phyloP scores from a whole-genome alignment of 306 rosid species.

The Malus asiatica region DNA sequence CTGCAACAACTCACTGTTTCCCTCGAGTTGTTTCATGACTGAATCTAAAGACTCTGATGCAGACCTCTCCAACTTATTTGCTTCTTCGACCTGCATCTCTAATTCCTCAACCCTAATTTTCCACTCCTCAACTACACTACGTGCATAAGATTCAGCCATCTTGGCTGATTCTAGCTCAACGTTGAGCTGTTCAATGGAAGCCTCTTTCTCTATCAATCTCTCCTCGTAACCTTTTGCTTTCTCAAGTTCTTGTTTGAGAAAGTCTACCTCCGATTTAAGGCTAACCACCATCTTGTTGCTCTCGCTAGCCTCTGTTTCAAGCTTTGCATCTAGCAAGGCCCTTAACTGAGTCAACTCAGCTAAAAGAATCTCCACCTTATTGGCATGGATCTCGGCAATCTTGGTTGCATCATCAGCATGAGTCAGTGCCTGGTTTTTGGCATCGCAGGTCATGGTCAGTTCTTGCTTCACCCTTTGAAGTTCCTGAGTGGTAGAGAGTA shows the following conservation, averaged over 20 bases:
- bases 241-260: constrained; percentile 57
- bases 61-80: constrained; percentile 70
- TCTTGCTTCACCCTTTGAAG: constrained; percentile 82
- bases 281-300: constrained; percentile 37
- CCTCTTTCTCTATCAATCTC: constrained; percentile 55
- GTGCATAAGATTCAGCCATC: constrained; percentile 81
- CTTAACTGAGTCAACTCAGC: constrained; percentile 60
- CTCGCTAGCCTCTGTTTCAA: constrained; percentile 60
- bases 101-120: constrained; percentile 49
- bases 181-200: constrained; percentile 60
- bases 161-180: constrained; percentile 84
- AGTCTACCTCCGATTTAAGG: constrained; percentile 55
- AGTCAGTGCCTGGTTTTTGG: constrained; percentile 86
- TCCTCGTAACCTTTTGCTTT: constrained; percentile 39
- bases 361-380: constrained; percentile 70
- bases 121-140: constrained; percentile 67
- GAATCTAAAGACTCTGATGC: constrained; percentile 76
- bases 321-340: constrained; percentile 64
- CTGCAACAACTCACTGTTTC: constrained; percentile 55
- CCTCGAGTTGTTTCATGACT: constrained; percentile 62
- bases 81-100: constrained; percentile 55
- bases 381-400: constrained; percentile 76
- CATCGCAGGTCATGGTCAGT: constrained; percentile 69
- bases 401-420: constrained; percentile 94
- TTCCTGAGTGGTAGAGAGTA: constrained; percentile 73